A percentile compares a stretch with the other conserved stretches of the same genome.
Conservation (phyloP, 306 rosid genomes). For the Trichosanthes truncata region DNA sequence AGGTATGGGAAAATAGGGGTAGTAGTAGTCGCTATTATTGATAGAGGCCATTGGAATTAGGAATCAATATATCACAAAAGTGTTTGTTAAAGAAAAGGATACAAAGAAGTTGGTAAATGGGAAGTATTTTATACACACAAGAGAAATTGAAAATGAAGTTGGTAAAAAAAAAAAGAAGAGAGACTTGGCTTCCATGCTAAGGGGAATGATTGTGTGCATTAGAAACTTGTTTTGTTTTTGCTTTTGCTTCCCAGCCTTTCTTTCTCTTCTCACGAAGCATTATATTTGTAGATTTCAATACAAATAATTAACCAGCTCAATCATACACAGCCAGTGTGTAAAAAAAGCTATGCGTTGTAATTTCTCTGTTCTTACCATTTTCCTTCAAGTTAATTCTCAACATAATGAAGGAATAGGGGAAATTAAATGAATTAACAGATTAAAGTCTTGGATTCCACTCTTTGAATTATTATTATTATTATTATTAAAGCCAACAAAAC, state of each 20-base stretch:
- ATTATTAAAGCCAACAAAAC: neutral
- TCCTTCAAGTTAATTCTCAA: neutral
- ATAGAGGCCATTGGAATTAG: slow-evolving; percentile 37
- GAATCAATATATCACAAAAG: neutral
- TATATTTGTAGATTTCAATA: neutral
- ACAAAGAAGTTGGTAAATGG: neutral
- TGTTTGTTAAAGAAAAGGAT: slow-evolving; percentile 7
- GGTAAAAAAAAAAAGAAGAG: neutral
- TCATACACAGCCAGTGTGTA: neutral
- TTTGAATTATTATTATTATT: neutral
- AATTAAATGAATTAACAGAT: neutral
- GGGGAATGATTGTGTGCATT: slow-evolving; percentile 7
- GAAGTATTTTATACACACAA: neutral
- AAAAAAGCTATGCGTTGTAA: neutral
- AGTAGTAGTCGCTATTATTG: slow-evolving; percentile 14
- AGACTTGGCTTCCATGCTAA: slow-evolving; percentile 8
- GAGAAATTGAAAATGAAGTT: neutral
- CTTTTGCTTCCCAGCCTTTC: neutral
- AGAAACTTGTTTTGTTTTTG: neutral
- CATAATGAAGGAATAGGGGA: neutral
- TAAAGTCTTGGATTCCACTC: slow-evolving; percentile 6
- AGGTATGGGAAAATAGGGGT: slow-evolving; percentile 24
- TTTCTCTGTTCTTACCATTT: neutral
- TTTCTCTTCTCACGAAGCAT: neutral
- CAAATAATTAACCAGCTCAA: neutral